These are phyloP conservation scores for Prunella vulgaris DNA, from an alignment of 257 asterid genomes.

Conservation along the genomic window DNA sequence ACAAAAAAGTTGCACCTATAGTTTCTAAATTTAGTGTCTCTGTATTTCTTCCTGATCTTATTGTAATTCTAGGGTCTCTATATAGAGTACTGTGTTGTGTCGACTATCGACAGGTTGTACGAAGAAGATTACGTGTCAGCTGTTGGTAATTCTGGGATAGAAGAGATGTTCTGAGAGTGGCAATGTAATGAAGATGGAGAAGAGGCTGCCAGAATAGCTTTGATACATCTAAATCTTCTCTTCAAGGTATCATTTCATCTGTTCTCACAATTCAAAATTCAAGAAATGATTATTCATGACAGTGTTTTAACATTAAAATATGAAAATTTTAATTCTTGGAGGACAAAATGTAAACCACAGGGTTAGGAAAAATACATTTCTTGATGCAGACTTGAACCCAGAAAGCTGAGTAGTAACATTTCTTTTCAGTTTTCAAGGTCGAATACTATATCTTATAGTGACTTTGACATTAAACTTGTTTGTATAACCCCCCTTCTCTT, in stretches of 20 bases:
- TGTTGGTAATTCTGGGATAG: too few relatives aligned
- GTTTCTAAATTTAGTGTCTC: background rate
- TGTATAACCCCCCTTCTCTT: conserved; percentile 30
- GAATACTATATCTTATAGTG: too few relatives aligned
- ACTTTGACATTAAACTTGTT: background rate
- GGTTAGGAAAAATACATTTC: conserved; percentile 35
- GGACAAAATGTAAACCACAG: conserved; percentile 38
- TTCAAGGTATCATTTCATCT: conserved; percentile 12
- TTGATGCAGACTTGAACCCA: conserved; percentile 31
- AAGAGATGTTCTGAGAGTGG: too few relatives aligned
- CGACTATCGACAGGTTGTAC: background rate
- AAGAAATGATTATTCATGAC: background rate
- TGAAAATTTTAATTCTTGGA: background rate
- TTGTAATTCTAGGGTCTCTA: conserved; percentile 17
- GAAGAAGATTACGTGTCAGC: conserved; percentile 31
- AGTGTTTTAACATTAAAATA: background rate
- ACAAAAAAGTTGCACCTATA: background rate
- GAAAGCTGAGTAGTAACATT: conserved; percentile 1
- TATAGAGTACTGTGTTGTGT: background rate
- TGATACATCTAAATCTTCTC: conserved; percentile 28
- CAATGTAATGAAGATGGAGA: too few relatives aligned
- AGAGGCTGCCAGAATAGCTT: too few relatives aligned
- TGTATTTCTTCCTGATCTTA: conserved; percentile 1
- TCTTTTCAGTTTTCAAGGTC: conserved; percentile 26
- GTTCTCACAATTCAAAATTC: too few relatives aligned